Evolutionary conservation across 208 protist species (phyloP), one percentile per base, ranked within the genome.

Genomic region (Porcisia deanei): DNA sequence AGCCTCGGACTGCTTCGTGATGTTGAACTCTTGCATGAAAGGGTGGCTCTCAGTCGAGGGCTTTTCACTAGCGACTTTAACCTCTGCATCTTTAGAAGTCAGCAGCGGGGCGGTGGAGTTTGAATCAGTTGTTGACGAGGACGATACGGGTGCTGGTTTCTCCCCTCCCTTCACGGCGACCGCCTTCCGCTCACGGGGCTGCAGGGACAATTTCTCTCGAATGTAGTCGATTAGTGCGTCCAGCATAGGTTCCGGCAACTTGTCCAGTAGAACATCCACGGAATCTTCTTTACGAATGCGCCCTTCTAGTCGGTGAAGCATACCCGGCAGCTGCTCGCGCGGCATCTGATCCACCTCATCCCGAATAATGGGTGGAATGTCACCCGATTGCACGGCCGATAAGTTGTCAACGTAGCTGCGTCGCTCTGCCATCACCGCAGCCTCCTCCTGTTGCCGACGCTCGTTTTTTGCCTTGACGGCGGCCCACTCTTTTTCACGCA

Each of bases 181-280:
- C 0, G 41, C 64, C 30, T 3, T 52, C 1, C 67, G 71, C 60
- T 73, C 18, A n/a, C 73, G 77, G 3, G 91, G 87, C 41, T 85
- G 84, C 3, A 98, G 86, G 10, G 87, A 88, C 39, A 98, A 80
- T 73, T 91, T 93, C 16, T 85, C 80, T 20, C 94, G 91, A 59
- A 98, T 94, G 70, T 90, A 88, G 41, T 83, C 77, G 30, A 84
- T 89, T 6, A 98, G 73, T 34, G 83, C 79, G 25, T 88, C 78
- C 57, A 98, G 71, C 60, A 91, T 87, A 4, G 65, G 67, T 7
- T 79, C 69, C n/a, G 94, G 90, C 64, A 98, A 84, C 64, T 93
- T 95, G 9, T 96, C 90, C 14, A 98, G 81, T 64, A 98, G 83
- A 20, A 66, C 77, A 70, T 98, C 94, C 30, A 98, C 74, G 20